A percentile compares a stretch with the other conserved stretches of the same genome.
Evolutionary conservation across 2,329 filamentous ascomycete genomes (phyloP).

Genomic region (Sarocladium oryzae): DNA sequence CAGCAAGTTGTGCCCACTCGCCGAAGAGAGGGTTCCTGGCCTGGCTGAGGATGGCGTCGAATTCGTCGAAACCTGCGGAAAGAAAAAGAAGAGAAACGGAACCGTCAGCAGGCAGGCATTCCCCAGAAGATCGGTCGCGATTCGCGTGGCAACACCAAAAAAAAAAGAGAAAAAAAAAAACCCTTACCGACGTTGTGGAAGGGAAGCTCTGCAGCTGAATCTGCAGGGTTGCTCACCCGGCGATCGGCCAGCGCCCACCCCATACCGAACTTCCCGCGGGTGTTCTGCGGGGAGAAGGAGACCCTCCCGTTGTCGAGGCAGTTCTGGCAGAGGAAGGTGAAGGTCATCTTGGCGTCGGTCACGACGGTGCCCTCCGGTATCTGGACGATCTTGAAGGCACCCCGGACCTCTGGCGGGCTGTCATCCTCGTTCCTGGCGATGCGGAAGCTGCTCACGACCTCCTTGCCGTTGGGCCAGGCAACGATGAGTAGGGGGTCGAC

Average conservation of each 20-base stretch:
- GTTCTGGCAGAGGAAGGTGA: conserved; percentile 5
- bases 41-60: conserved; percentile 4
- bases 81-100: too few relatives aligned
- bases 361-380: conserved; percentile 2
- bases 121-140: too few relatives aligned
- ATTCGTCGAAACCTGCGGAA: conserved; percentile 7
- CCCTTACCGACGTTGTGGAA: conserved; percentile 9
- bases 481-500: conserved; percentile 4
- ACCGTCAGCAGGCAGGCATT: too few relatives aligned
- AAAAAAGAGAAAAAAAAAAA: too few relatives aligned
- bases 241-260: conserved; percentile 7
- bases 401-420: conserved; percentile 1
- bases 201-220: conserved; percentile 2
- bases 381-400: conserved; percentile 1
- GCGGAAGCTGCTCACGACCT: conserved; percentile 4
- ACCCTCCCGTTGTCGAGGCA: background rate
- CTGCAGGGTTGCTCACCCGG: background rate
- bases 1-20: conserved; percentile 6
- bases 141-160: too few relatives aligned
- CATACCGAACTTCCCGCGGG: conserved; percentile 1
- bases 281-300: conserved; percentile 1
- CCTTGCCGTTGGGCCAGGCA: conserved; percentile 2
- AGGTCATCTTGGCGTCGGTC: background rate
- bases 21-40: conserved; percentile 4
- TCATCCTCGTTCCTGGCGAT: conserved; percentile 7